phyloP scores from a whole-genome alignment of 495 filamentous ascomycete species.

The Penicillium verhagenii region DNA sequence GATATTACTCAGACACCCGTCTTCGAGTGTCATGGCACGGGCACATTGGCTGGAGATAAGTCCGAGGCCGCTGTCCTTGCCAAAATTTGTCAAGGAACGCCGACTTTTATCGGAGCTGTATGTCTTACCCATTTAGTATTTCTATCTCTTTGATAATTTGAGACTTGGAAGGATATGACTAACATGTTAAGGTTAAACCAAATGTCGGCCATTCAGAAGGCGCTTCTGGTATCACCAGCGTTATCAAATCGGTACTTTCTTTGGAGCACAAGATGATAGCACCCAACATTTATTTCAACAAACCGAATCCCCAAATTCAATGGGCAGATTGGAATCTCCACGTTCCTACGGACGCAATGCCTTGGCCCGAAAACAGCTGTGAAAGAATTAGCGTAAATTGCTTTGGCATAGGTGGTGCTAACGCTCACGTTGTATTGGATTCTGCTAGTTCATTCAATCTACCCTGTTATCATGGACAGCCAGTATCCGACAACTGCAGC shows the following conservation, averaged over 20 bases:
- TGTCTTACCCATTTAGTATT: background rate
- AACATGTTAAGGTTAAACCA: slow-evolving; percentile 3
- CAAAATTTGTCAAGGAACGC: background rate
- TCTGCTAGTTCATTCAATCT: background rate
- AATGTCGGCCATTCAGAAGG: slow-evolving; percentile 1
- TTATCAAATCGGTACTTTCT: background rate
- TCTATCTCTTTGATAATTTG: too few species aligned
- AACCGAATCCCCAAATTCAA: slow-evolving; percentile 3
- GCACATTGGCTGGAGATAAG: slow-evolving; percentile 32
- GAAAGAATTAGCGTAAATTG: slow-evolving; percentile 5
- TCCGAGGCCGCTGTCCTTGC: slow-evolving; percentile 44
- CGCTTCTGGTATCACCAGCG: background rate
- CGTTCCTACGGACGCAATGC: background rate
- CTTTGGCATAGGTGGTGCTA: slow-evolving; percentile 13
- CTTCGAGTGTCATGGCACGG: slow-evolving; percentile 46
- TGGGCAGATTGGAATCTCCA: slow-evolving; percentile 3
- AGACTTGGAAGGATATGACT: too few species aligned
- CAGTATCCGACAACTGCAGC: too few species aligned
- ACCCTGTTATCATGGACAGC: too few species aligned
- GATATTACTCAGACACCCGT: slow-evolving; percentile 21
- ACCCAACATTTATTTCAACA: background rate
- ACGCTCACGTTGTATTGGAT: slow-evolving; percentile 7
- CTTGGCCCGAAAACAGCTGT: background rate
- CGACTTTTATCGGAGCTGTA: background rate
- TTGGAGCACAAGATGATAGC: background rate